Percentiles rank a stretch among this genome's conserved stretches.
Evolutionary conservation across 768 basidiomycete species (phyloP).

Genomic region (Imleria badia): DNA sequence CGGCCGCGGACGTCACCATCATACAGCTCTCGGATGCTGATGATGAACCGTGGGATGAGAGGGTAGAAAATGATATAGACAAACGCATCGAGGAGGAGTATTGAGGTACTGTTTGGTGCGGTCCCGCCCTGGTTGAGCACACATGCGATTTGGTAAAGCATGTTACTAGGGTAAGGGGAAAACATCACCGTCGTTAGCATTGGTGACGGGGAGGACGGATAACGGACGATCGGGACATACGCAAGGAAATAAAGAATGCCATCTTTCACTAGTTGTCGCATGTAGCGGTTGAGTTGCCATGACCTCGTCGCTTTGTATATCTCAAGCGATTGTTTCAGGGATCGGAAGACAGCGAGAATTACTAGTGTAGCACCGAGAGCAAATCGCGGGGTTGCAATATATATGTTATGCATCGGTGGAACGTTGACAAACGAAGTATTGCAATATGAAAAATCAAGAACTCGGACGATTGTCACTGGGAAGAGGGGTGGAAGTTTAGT

Average conservation of each 20-base stretch:
- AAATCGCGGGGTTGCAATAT: not conserved
- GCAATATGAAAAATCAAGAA: not conserved
- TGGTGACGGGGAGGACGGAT: too few species aligned
- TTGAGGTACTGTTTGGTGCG: not conserved
- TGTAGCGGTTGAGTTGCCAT: slow-evolving; percentile 10
- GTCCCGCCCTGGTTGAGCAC: not conserved
- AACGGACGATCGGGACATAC: slow-evolving; percentile 3
- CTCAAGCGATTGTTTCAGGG: not conserved
- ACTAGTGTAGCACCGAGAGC: not conserved
- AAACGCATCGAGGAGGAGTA: not conserved
- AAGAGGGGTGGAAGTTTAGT: too few species aligned
- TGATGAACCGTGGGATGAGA: slow-evolving; percentile 7
- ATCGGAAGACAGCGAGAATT: not conserved
- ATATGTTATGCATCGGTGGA: not conserved
- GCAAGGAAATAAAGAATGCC: slow-evolving; percentile 10
- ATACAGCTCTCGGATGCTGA: too few species aligned
- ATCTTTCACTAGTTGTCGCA: slow-evolving; percentile 1
- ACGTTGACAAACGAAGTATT: not conserved
- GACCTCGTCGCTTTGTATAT: slow-evolving; percentile 6
- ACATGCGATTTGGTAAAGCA: not conserved
- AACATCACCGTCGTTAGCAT: too few species aligned
- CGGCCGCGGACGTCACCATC: not conserved
- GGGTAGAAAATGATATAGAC: not conserved
- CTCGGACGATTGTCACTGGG: not conserved
- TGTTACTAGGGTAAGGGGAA: not conserved